phyloP scores from a whole-genome alignment of 2,329 filamentous ascomycete genomes.

The Calonectria hawksworthii region DNA sequence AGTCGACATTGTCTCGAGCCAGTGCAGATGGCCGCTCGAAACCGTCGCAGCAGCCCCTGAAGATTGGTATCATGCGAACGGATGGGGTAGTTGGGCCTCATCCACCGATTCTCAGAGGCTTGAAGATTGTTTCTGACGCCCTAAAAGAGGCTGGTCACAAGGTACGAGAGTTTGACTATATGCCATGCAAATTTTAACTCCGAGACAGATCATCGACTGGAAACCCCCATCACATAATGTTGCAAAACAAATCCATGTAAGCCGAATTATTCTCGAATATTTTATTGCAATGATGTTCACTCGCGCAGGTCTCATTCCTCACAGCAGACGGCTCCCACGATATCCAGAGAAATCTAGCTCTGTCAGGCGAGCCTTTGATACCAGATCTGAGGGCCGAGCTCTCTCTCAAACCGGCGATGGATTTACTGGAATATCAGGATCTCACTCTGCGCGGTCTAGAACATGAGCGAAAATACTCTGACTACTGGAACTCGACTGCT shows the following conservation, averaged over 20 bases:
- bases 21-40: neutral
- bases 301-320: slow-evolving; percentile 44
- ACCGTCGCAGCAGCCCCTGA: slow-evolving; percentile 53
- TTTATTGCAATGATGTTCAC: neutral
- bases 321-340: slow-evolving; percentile 51
- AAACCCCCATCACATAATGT: slow-evolving; percentile 24
- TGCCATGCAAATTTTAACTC: neutral
- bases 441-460: slow-evolving; percentile 67
- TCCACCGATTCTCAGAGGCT: slow-evolving; percentile 66
- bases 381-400: slow-evolving; percentile 56
- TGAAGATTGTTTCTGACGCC: slow-evolving; percentile 9
- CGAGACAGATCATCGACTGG: slow-evolving; percentile 48
- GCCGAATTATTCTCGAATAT: neutral
- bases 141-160: slow-evolving; percentile 55
- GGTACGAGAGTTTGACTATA: slow-evolving; percentile 30
- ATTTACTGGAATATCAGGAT: slow-evolving; percentile 52
- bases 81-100: slow-evolving; percentile 66
- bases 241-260: slow-evolving; percentile 29
- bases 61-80: slow-evolving; percentile 67
- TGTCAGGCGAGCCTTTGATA: slow-evolving; percentile 68
- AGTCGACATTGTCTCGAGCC: slow-evolving; percentile 54
- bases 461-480: slow-evolving; percentile 71
- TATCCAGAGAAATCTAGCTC: slow-evolving; percentile 60
- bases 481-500: slow-evolving; percentile 73
- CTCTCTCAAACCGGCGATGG: slow-evolving; percentile 39